Percentiles rank a stretch among this genome's conserved stretches.
These are phyloP conservation scores for Royoungia palumana DNA, from an alignment of 768 basidiomycete genomes.

Conservation along the genomic window DNA sequence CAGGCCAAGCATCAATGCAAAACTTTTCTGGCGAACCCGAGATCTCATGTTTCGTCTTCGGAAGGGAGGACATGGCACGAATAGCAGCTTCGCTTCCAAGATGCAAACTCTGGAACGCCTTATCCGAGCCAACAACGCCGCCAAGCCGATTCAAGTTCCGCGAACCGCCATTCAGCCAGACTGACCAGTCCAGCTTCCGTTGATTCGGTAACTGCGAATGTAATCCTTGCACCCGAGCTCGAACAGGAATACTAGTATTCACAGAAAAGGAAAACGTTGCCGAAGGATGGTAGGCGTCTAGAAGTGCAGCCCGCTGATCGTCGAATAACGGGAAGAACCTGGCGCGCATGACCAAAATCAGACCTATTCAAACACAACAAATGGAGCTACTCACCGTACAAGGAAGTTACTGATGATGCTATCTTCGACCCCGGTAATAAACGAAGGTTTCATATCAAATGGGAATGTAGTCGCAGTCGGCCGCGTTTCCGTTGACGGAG, in stretches of 20 bases:
- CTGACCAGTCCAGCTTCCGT: constrained; percentile 72
- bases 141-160: constrained; percentile 75
- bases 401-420: constrained; percentile 73
- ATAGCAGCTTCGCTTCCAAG: constrained; percentile 65
- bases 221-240: constrained; percentile 71
- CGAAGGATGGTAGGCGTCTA: constrained; percentile 72
- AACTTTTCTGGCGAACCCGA: constrained; percentile 76
- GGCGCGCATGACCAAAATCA: constrained; percentile 9
- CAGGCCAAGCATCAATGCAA: constrained; percentile 81
- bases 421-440: constrained; percentile 71
- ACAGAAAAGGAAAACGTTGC: constrained; percentile 92
- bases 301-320: constrained; percentile 59
- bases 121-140: constrained; percentile 55
- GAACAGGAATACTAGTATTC: constrained; percentile 77
- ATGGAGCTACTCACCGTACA: constrained; percentile 50
- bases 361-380: background rate
- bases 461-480: constrained; percentile 76
- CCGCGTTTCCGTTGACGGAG: constrained; percentile 35
- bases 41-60: constrained; percentile 81
- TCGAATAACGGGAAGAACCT: constrained; percentile 90
- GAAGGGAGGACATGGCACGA: constrained; percentile 59
- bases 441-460: constrained; percentile 64
- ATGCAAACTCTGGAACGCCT: constrained; percentile 64
- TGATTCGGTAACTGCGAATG: constrained; percentile 77
- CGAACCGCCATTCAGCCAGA: constrained; percentile 64